Percentiles rank a stretch among this genome's conserved stretches.
Evolutionary conservation across 1,139 yeast species (phyloP).

Genomic region (Kluyveromyces sp.): DNA sequence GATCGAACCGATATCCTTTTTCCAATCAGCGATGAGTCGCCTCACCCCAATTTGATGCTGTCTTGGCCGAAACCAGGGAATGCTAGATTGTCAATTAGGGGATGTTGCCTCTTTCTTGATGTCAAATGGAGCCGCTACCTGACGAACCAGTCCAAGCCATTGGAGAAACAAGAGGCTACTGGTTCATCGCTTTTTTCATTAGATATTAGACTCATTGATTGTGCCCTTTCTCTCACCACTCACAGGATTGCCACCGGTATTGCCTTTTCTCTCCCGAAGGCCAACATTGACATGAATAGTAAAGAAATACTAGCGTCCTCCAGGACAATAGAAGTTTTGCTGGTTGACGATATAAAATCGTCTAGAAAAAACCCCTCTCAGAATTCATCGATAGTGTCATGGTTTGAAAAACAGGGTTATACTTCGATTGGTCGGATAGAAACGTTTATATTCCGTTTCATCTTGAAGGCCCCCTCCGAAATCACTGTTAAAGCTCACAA

Average conservation of each 20-base stretch:
- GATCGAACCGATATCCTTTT: constrained; percentile 32
- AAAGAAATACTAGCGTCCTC: background rate
- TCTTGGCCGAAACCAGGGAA: constrained; percentile 26
- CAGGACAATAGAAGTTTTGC: constrained; percentile 29
- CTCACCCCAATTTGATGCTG: constrained; percentile 33
- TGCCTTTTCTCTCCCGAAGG: constrained; percentile 17
- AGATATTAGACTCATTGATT: constrained; percentile 44
- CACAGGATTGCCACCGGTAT: constrained; percentile 50
- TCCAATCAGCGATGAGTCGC: constrained; percentile 26
- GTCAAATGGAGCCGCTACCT: constrained; percentile 41
- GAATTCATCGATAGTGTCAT: constrained; percentile 11
- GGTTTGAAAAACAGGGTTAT: constrained; percentile 22
- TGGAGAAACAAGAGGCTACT: background rate
- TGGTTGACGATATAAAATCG: constrained; percentile 51
- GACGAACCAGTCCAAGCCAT: background rate
- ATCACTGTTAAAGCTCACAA: constrained; percentile 45
- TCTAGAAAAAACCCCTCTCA: constrained; percentile 15
- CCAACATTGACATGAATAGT: background rate
- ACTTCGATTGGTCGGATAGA: constrained; percentile 22
- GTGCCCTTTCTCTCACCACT: constrained; percentile 53
- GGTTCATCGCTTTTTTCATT: background rate
- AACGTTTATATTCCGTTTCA: constrained; percentile 7
- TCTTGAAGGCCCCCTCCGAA: constrained; percentile 22
- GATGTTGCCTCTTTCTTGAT: constrained; percentile 44
- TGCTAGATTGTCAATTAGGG: constrained; percentile 40